Conservation (phyloP, 257 asterid genomes). For the Gynochthodes officinalis region DNA sequence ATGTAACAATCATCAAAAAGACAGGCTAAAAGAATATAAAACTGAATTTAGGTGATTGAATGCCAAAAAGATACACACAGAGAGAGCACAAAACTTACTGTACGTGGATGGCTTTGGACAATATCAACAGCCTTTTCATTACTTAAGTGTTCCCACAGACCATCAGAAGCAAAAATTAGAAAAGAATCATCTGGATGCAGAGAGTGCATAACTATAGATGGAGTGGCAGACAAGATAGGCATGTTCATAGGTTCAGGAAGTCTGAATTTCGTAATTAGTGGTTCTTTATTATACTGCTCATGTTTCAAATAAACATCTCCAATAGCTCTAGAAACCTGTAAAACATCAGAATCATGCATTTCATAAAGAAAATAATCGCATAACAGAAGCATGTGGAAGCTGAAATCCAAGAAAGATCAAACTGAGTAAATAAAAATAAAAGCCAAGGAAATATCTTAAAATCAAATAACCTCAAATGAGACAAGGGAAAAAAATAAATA, state of each 20-base stretch:
- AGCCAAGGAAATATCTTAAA: not conserved
- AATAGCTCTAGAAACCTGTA: constrained; percentile 41
- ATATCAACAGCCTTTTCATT: constrained; percentile 37
- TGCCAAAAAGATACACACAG: not conserved
- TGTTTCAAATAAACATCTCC: constrained; percentile 40
- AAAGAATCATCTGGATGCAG: constrained; percentile 38
- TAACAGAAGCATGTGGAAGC: not conserved
- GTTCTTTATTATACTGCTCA: constrained; percentile 30
- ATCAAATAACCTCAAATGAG: not conserved
- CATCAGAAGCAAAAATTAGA: constrained; percentile 41
- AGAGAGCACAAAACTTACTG: constrained; percentile 24
- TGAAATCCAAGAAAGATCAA: not conserved
- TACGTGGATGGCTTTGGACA: constrained; percentile 31
- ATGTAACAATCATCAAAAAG: too few relatives aligned
- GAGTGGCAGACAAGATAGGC: constrained; percentile 38
- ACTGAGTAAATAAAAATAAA: not conserved
- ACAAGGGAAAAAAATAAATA: not conserved
- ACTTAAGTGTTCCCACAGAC: constrained; percentile 43
- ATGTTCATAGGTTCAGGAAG: constrained; percentile 30
- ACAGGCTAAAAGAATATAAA: not conserved
- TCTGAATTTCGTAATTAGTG: constrained; percentile 30
- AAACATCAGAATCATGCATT: constrained; percentile 5
- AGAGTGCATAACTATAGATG: constrained; percentile 29
- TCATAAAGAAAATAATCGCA: not conserved
- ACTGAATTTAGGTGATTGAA: not conserved